Conservation (phyloP, 257 asterid species). For the Thymus quinquecostatus region DNA sequence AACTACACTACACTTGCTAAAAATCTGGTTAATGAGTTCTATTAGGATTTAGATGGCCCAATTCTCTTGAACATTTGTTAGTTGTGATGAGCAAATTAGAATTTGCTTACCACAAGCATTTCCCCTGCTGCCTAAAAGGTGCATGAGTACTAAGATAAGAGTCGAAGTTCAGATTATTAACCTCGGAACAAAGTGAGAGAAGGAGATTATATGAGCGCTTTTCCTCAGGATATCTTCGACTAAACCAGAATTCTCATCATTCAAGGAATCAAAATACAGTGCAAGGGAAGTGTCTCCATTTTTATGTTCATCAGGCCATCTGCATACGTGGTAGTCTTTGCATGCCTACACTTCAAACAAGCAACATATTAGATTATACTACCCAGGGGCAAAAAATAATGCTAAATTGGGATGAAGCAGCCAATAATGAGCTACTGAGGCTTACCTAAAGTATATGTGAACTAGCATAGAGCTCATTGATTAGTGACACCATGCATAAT, state of each 20-base stretch:
- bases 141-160: slow-evolving; percentile 17
- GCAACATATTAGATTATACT: slow-evolving; percentile 25
- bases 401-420: slow-evolving; percentile 8
- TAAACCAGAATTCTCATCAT: slow-evolving; percentile 51
- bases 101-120: background rate
- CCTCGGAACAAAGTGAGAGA: slow-evolving; percentile 94
- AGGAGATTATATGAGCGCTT: slow-evolving; percentile 66
- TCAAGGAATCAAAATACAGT: slow-evolving; percentile 70
- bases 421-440: background rate
- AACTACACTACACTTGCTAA: background rate
- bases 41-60: background rate
- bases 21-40: background rate
- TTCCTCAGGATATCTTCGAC: slow-evolving; percentile 58
- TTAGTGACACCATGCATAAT: background rate
- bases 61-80: background rate
- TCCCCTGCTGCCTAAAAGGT: background rate
- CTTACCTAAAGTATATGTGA: slow-evolving; percentile 6
- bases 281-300: slow-evolving; percentile 73
- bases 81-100: background rate
- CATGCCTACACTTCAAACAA: slow-evolving; percentile 63
- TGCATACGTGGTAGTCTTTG: slow-evolving; percentile 87
- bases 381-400: background rate
- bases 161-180: slow-evolving; percentile 36
- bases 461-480: background rate
- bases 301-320: slow-evolving; percentile 69